These are phyloP conservation scores for Nemania sp. DNA, from an alignment of 2,329 filamentous ascomycete genomes.

Conservation along the genomic window DNA sequence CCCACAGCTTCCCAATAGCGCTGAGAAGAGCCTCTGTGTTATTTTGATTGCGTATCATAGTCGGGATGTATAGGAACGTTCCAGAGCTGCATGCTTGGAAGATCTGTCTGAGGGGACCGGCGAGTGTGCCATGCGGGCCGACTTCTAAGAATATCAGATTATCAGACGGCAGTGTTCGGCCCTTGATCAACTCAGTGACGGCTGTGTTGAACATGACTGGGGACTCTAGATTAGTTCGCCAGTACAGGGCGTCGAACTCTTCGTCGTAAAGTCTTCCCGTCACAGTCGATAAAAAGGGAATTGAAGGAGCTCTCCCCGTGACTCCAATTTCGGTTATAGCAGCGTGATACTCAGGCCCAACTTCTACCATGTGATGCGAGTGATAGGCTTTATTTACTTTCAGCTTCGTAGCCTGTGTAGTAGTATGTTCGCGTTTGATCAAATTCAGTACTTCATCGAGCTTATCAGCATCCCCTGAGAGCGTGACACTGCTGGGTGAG, in stretches of 20 bases:
- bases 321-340: background rate
- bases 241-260: constrained; percentile 25
- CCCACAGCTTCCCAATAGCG: constrained; percentile 1
- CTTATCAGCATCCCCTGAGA: constrained; percentile 4
- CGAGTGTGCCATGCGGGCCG: constrained; percentile 34
- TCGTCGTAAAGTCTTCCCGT: background rate
- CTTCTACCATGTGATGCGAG: constrained; percentile 9
- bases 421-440: too few species aligned
- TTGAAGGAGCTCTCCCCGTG: background rate
- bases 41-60: too few species aligned
- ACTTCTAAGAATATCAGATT: constrained; percentile 32
- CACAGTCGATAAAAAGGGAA: constrained; percentile 6
- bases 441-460: too few species aligned
- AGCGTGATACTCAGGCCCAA: background rate
- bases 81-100: too few species aligned
- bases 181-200: too few species aligned
- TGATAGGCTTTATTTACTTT: constrained; percentile 5
- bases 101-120: constrained; percentile 32
- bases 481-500: background rate
- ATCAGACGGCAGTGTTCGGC: too few species aligned
- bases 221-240: constrained; percentile 30
- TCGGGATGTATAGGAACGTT: too few species aligned
- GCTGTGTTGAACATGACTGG: constrained; percentile 31
- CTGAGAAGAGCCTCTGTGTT: background rate
- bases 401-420: too few species aligned